Evolutionary conservation across 164 flowering plant genomes (phyloP).

Genomic region (Magnolia sinica): DNA sequence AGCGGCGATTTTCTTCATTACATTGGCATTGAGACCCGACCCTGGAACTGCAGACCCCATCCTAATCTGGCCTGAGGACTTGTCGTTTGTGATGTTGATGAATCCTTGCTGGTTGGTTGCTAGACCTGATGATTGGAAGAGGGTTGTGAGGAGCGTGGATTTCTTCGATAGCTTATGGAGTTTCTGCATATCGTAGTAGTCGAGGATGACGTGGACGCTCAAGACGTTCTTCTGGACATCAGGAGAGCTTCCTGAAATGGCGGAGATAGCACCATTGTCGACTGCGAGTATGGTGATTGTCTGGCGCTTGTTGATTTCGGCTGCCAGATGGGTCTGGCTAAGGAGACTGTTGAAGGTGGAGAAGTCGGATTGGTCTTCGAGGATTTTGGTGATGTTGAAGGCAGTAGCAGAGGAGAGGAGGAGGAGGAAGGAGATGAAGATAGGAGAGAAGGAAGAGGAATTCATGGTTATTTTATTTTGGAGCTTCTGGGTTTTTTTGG

Average conservation of each 20-base stretch:
- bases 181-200: conserved; percentile 52
- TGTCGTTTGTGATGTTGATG: conserved; percentile 34
- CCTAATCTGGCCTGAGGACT: conserved; percentile 18
- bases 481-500: neutral
- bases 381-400: conserved; percentile 64
- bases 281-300: conserved; percentile 73
- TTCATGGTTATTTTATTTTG: neutral
- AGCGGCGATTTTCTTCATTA: conserved; percentile 27
- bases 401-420: conserved; percentile 27
- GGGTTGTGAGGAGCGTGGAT: conserved; percentile 48
- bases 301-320: conserved; percentile 43
- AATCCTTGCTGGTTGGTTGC: conserved; percentile 44
- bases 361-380: conserved; percentile 41
- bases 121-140: conserved; percentile 48
- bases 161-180: conserved; percentile 29
- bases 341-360: conserved; percentile 49
- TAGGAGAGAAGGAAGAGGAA: neutral
- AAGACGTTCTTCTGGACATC: conserved; percentile 34
- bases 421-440: conserved; percentile 16
- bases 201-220: conserved; percentile 54
- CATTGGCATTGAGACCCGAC: conserved; percentile 28
- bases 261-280: conserved; percentile 28
- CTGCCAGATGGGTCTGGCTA: conserved; percentile 35
- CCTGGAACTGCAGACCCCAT: conserved; percentile 56
- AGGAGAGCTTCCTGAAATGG: conserved; percentile 25